Evolutionary conservation across 495 filamentous ascomycete genomes (phyloP).

Genomic region (Penicillium taxi): DNA sequence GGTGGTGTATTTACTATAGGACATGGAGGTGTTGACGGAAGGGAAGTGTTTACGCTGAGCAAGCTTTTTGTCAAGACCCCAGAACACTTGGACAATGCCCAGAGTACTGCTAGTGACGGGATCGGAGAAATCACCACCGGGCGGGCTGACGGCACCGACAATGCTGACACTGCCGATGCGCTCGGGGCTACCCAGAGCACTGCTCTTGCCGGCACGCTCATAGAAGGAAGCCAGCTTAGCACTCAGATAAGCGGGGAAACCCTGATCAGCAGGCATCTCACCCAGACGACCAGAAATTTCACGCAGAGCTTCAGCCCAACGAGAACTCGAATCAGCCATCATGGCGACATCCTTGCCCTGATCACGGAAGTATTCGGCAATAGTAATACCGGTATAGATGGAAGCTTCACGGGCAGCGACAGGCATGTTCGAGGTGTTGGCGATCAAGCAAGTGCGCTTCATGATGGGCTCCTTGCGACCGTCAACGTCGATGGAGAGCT

Average conservation of each 20-base stretch:
- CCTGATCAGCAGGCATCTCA: conserved; percentile 99
- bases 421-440: conserved; percentile 99
- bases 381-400: conserved; percentile 97
- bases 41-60: conserved; percentile 99
- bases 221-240: conserved; percentile 98
- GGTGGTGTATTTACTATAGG: conserved; percentile 93
- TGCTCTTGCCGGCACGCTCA: conserved; percentile 88
- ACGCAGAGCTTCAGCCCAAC: conserved; percentile 97
- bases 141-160: conserved; percentile 93
- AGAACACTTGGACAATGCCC: conserved; percentile 98
- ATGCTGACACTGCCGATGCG: conserved; percentile 91
- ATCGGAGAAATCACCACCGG: conserved; percentile 98
- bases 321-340: conserved; percentile 99
- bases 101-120: conserved; percentile 92
- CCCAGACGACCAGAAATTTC: conserved; percentile 98
- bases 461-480: conserved; percentile 98
- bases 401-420: conserved; percentile 97
- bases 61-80: conserved; percentile 99
- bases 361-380: conserved; percentile 97
- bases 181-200: conserved; percentile 78
- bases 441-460: conserved; percentile 98
- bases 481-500: conserved; percentile 82
- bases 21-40: conserved; percentile 90
- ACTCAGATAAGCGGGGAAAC: conserved; percentile 96
- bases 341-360: conserved; percentile 97